phyloP scores from a whole-genome alignment of 768 basidiomycete genomes.

The Collybia sp. region DNA sequence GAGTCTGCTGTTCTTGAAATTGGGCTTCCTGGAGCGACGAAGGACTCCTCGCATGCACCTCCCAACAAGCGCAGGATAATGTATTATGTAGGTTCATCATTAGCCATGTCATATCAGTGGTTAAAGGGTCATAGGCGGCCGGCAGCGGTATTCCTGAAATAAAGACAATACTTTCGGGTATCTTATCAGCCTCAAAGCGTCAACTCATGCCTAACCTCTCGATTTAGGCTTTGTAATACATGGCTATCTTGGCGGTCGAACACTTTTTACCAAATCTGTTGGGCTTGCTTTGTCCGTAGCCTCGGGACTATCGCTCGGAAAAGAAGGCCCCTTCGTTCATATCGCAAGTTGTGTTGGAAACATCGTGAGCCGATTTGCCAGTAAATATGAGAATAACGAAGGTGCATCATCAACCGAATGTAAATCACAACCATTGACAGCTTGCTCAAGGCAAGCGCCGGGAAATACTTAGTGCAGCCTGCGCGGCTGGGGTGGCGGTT shows the following conservation, averaged over 20 bases:
- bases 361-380: constrained; percentile 80
- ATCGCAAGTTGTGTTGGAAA: constrained; percentile 93
- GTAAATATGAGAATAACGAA: constrained; percentile 95
- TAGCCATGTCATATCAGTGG: not conserved
- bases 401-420: constrained; percentile 35
- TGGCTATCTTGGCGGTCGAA: constrained; percentile 90
- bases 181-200: not conserved
- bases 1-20: constrained; percentile 72
- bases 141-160: constrained; percentile 97
- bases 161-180: constrained; percentile 88
- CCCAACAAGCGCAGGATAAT: constrained; percentile 56
- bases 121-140: constrained; percentile 55
- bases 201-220: constrained; percentile 5
- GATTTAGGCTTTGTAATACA: constrained; percentile 94
- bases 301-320: constrained; percentile 84
- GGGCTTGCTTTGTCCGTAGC: constrained; percentile 90
- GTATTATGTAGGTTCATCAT: constrained; percentile 65
- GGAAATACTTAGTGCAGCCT: constrained; percentile 92
- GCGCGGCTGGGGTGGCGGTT: constrained; percentile 96
- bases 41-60: constrained; percentile 1
- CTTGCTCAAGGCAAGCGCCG: constrained; percentile 71
- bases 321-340: constrained; percentile 74
- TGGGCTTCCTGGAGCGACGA: constrained; percentile 32
- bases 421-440: not conserved
- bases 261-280: constrained; percentile 84